Evolutionary conservation across 305 asterid species (phyloP), one percentile per base, ranked within the genome.

Genomic region (Ruellia speciosa): DNA sequence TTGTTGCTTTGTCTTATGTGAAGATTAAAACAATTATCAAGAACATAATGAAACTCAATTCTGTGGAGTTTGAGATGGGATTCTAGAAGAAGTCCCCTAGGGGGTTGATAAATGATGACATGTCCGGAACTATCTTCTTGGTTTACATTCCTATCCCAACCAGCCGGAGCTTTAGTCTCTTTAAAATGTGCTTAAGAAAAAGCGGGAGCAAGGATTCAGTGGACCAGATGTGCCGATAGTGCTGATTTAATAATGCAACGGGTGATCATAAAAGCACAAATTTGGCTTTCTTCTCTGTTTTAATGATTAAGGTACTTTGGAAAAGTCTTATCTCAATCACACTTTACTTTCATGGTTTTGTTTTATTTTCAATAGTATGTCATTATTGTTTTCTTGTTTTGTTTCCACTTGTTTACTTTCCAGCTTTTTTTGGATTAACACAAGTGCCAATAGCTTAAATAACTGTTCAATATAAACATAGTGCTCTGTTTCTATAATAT

Each of bases 281-380:
- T 64, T 64, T 49, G 62, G 65, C 71, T 71, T 70, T 70, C 70
- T 73, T 77, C 82, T 54, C 70, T 59, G 65, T 70, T 52, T 41
- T 68, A 65, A 77, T 77, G 62, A 73, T 77, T 73, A 62, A 52
- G 31, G 67, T 55, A 56, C 74, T 70, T 70, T 67, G 64, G 48
- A 49, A 74, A 61, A 46, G 17, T 14, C 59, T 61, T 57, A 55
- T 52, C 63, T 40, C 58, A 62, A 54, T 67, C 70, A 35, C 39
- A 24, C 58, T 72, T 59, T 54, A 56, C 16, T 31, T 47, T 59
- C 53, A 58, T 71, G 52, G 57, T 34, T 66, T 54, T 55, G 63
- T 71, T 45, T 58, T 35, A 53, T 40, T 51, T 12, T 9, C 50
- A 33, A 37, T 52, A 49, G 63, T 35, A 12, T 50, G 60, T 13